phyloP scores from a whole-genome alignment of 179 eudicot genomes.

The Spergularia azorica region DNA sequence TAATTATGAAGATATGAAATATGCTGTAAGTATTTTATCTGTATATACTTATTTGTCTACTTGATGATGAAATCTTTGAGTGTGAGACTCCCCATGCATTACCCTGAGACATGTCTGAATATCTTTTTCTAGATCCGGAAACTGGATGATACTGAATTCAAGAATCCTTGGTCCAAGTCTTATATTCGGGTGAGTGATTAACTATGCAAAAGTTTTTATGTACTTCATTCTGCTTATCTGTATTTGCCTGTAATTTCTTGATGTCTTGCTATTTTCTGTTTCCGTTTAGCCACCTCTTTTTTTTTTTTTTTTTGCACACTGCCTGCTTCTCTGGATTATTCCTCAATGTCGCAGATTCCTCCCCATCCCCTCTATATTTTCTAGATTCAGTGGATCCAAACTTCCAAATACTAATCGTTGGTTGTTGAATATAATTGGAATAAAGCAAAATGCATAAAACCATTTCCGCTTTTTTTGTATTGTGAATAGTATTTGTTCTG shows the following conservation, averaged over 20 bases:
- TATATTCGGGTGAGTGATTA: conserved; percentile 68
- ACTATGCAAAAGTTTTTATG: not conserved
- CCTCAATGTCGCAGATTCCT: not conserved
- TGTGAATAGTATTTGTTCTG: too few species aligned
- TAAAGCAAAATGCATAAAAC: too few species aligned
- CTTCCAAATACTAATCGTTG: too few species aligned
- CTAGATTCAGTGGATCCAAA: too few species aligned
- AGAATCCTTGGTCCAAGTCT: conserved; percentile 88
- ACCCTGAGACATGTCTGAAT: not conserved
- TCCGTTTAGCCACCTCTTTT: not conserved
- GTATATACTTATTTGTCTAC: not conserved
- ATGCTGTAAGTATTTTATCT: conserved; percentile 73
- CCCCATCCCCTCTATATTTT: too few species aligned
- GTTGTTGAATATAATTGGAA: too few species aligned
- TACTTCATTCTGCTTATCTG: not conserved
- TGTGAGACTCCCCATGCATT: conserved; percentile 1
- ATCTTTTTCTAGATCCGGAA: conserved; percentile 69
- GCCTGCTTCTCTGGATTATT: not conserved
- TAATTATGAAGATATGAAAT: conserved; percentile 94
- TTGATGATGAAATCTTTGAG: not conserved
- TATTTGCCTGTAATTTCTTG: not conserved
- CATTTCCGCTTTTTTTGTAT: too few species aligned
- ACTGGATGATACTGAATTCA: conserved; percentile 95
- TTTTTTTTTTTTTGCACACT: not conserved
- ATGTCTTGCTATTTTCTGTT: not conserved